Conservation (phyloP, 2,329 filamentous ascomycete species). For the Hypoxylon sp. region DNA sequence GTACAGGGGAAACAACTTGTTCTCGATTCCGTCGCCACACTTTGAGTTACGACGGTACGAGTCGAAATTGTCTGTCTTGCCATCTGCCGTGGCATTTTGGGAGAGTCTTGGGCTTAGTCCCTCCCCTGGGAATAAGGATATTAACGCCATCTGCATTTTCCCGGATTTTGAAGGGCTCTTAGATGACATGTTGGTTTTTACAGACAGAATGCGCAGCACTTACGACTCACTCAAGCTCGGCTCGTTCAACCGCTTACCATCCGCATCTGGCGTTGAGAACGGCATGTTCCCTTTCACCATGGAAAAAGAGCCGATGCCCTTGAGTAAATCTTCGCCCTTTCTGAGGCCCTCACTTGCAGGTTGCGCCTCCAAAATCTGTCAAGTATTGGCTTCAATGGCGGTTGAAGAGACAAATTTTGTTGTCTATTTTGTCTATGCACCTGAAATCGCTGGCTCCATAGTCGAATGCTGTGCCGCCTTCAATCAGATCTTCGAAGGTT, state of each 20-base stretch:
- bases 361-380: constrained; percentile 62
- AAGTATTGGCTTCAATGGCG: constrained; percentile 58
- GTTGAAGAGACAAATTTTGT: constrained; percentile 72
- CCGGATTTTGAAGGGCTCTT: constrained; percentile 73
- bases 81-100: constrained; percentile 83
- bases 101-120: constrained; percentile 82
- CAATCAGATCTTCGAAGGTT: constrained; percentile 76
- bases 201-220: constrained; percentile 74
- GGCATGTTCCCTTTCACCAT: constrained; percentile 64
- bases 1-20: constrained; percentile 64
- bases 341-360: constrained; percentile 61
- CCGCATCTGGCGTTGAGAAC: constrained; percentile 58
- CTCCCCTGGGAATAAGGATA: constrained; percentile 76
- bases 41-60: constrained; percentile 79
- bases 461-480: constrained; percentile 80
- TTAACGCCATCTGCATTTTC: constrained; percentile 77
- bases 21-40: constrained; percentile 75
- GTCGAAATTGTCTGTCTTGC: constrained; percentile 76
- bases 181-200: constrained; percentile 71
- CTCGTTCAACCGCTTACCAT: constrained; percentile 65
- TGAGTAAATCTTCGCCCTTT: constrained; percentile 57
- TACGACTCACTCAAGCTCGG: constrained; percentile 83
- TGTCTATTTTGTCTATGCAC: constrained; percentile 80
- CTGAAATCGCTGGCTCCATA: constrained; percentile 69
- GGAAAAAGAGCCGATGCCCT: constrained; percentile 57